Evolutionary conservation across 441 rosid genomes (phyloP), one percentile per base, ranked within the genome.

Genomic region (Brassica hybrid): DNA sequence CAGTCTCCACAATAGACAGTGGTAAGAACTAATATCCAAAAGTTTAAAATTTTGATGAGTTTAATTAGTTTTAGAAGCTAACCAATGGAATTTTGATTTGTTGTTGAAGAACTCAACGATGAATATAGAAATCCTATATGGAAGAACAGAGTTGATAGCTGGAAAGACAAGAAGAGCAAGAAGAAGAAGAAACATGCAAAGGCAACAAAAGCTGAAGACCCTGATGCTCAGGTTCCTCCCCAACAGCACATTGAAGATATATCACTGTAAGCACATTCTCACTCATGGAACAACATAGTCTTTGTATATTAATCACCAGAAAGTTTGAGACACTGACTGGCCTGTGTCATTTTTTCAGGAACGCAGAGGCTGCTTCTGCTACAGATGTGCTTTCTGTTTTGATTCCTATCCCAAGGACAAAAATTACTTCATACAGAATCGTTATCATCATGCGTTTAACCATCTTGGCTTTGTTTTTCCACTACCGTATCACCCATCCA

Each of bases 161-260:
- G n/a, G n/a, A n/a, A n/a, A n/a, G n/a, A n/a, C n/a, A n/a, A n/a
- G n/a, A n/a, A n/a, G n/a, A n/a, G n/a, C n/a, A n/a, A n/a, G n/a
- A n/a, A n/a, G n/a, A n/a, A n/a, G n/a, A n/a, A n/a, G n/a, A n/a
- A n/a, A n/a, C n/a, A n/a, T n/a, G n/a, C n/a, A n/a, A n/a, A n/a
- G n/a, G n/a, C n/a, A n/a, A n/a, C n/a, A n/a, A n/a, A n/a, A n/a
- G n/a, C n/a, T 70, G 70, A 60, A 13, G 93, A 86, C 79, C 83
- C 76, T 58, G 86, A 85, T 13, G 84, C 86, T 82, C 81, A 88
- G 85, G 52, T 86, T 84, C 99, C 98, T 72, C 64, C 86, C 0
- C 94, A 90, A 72, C 98, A 96, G 76, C 97, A 86, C 79, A 93
- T 96, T 95, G 94, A 93, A 72, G 95, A 86, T 68, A 90, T 83